Evolutionary conservation across 164 flowering plant species (phyloP).

Genomic region (Malania oleifera): DNA sequence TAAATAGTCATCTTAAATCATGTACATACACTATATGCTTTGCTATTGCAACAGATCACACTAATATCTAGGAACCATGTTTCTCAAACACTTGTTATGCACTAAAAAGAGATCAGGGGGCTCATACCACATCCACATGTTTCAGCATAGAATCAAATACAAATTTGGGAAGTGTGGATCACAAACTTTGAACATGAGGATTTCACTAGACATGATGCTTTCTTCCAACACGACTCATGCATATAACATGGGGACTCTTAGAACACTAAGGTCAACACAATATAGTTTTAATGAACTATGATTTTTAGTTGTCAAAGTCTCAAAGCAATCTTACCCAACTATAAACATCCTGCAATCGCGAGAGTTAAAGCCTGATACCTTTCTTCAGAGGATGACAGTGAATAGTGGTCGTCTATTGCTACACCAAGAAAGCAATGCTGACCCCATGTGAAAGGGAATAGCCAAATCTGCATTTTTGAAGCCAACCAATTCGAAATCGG

Average conservation of each 20-base stretch:
- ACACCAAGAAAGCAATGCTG: slow-evolving; percentile 91
- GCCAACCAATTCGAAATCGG: slow-evolving; percentile 99
- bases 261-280: slow-evolving; percentile 38
- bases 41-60: neutral
- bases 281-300: slow-evolving; percentile 39
- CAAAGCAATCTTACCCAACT: slow-evolving; percentile 95
- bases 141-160: slow-evolving; percentile 23
- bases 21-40: neutral
- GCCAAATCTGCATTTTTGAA: slow-evolving; percentile 99
- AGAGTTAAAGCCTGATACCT: slow-evolving; percentile 73
- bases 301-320: slow-evolving; percentile 52
- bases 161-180: slow-evolving; percentile 8
- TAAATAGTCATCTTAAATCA: neutral
- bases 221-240: slow-evolving; percentile 32
- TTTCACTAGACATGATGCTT: slow-evolving; percentile 22
- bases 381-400: slow-evolving; percentile 68
- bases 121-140: slow-evolving; percentile 9
- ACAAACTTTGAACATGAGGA: slow-evolving; percentile 15
- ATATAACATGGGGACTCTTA: slow-evolving; percentile 33
- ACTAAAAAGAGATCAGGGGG: slow-evolving; percentile 13
- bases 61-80: slow-evolving; percentile 2
- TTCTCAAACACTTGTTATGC: slow-evolving; percentile 2
- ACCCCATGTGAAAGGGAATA: slow-evolving; percentile 76
- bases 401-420: slow-evolving; percentile 75
- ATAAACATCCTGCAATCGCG: slow-evolving; percentile 68